Evolutionary conservation across 2,329 filamentous ascomycete species (phyloP), one percentile per base, ranked within the genome.

Genomic region (Neopestalotiopsis sp.): DNA sequence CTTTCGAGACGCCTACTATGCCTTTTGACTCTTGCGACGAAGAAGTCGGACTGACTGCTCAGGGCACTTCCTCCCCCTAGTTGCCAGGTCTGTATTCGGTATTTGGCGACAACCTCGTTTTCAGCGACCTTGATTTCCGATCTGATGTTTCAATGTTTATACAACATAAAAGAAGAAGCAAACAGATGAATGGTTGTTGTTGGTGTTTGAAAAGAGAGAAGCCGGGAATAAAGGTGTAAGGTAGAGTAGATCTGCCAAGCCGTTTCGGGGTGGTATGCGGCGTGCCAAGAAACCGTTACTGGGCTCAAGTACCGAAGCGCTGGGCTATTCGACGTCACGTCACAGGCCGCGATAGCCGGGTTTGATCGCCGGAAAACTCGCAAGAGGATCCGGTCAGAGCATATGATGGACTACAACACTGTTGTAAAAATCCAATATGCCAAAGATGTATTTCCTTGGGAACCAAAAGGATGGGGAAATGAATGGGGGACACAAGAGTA

Each of bases 221-320:
- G 17, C 32, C 32, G 28, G 32, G 28, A 40, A 34, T 40, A 34
- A 40, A 34, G 32, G 59, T 62, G 59, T 66, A 57, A 66, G 34
- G 20, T n/a, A 45, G 42, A 45, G 20, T n/a, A 45, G 42, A 45
- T 3, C n/a, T 56, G 63, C 63, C 63, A 66, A 66, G 63, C 17
- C 63, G 28, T 45, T 42, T 49, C 28, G n/a, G 63, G 42, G 42
- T 20, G 28, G 32, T 62, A 20, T 66, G 63, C 49, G 63, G 63
- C 63, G 17, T 28, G 63, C 63, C 63, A 56, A 66, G 63, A 56
- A 66, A 66, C 49, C 42, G 63, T 56, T 49, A 9, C 59, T 62
- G 28, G 59, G 13, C 32, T 57, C 60, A 42, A 34, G 42, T 66
- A 28, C 63, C 42, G 62, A 65, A 52, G 20, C 20, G 38, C 32